Base-by-base conservation (phyloP, 306 rosid genomes). In the Glycyrrhiza uralensis region DNA sequence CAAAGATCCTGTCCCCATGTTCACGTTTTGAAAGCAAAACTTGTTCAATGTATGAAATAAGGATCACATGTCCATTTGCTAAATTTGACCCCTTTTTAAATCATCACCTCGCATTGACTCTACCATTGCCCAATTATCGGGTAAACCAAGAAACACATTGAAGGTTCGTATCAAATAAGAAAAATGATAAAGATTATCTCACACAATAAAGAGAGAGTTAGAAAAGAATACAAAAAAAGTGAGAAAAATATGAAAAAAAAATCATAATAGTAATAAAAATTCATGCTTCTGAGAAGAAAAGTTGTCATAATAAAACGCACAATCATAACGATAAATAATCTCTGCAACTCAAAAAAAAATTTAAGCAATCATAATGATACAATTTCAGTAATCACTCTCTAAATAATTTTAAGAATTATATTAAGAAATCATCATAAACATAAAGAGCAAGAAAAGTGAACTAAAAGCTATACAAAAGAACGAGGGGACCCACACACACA, bases 41-140 rank as follows among this genome's bases (percentile, higher is more conserved):
- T 67, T 36, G 76, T 79, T 79, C 83, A 73, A 79, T 79, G 83
- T 72, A 80, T 23, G 80, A 59, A 64, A 59, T 49, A 38, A 50
- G 49, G 62, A 71, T 74, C 76, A 67, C 80, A 39, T 79, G 83
- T 41, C 69, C 55, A 64, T 44, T 64, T 73, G 76, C 57, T 38
- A 29, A 58, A 38, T 58, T 57, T 56, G 55, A 57, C 46, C 45
- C 51, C 63, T 63, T 23, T 32, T 35, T 36, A 35, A 46, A 76
- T 35, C 55, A 68, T 9, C 29, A 35, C 39, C 49, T 54, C 41
- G 26, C 66, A 67, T 74, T 80, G 83, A 66, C 71, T 19, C 29
- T 4, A 13, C 10, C 23, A 54, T 66, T n/a, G n/a, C n/a, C n/a
- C n/a, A n/a, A n/a, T 4, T 19, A 2, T 67, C 5, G 56, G 20